Percentiles rank a stretch among this genome's conserved stretches.
These are phyloP conservation scores for Diplosphaera chodatii DNA, from an alignment of 139 green algal genomes.

Conservation along the genomic window DNA sequence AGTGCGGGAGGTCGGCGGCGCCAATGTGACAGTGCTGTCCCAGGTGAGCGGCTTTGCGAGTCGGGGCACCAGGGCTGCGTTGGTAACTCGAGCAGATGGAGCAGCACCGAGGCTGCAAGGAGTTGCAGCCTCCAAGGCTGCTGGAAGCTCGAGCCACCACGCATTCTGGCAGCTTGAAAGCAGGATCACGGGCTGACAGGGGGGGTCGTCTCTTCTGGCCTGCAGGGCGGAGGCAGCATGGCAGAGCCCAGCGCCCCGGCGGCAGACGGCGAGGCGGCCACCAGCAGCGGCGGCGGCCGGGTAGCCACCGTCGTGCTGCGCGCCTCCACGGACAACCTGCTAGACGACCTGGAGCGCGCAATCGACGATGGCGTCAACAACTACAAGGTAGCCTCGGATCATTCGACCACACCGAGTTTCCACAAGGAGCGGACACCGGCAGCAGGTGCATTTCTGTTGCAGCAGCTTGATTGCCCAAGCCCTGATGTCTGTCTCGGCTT, in stretches of 20 bases:
- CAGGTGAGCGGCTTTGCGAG: constrained; percentile 42
- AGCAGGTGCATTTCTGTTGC: no score
- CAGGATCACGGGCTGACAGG: no score
- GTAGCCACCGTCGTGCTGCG: constrained; percentile 89
- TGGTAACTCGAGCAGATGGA: no score
- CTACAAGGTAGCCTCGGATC: background rate
- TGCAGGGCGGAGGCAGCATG: background rate
- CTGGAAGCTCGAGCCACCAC: no score
- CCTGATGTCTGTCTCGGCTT: no score
- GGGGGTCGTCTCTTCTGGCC: background rate
- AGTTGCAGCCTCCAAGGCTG: no score
- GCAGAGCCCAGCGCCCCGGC: background rate
- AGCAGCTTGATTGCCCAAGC: no score
- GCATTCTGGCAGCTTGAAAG: no score
- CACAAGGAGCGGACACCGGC: no score
- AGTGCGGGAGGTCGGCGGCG: constrained; percentile 83
- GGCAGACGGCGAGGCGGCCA: background rate
- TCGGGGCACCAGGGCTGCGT: no score
- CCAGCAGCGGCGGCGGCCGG: constrained; percentile 15
- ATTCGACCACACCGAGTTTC: no score
- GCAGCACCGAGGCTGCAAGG: no score
- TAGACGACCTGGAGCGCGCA: constrained; percentile 93
- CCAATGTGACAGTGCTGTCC: constrained; percentile 67
- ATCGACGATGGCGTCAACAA: constrained; percentile 75
- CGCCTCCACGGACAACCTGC: constrained; percentile 80